A percentile compares a stretch with the other conserved stretches of the same genome.
Evolutionary conservation across 1,284 basidiomycete genomes (phyloP).

Genomic region (Papiliotrema nemorosa): DNA sequence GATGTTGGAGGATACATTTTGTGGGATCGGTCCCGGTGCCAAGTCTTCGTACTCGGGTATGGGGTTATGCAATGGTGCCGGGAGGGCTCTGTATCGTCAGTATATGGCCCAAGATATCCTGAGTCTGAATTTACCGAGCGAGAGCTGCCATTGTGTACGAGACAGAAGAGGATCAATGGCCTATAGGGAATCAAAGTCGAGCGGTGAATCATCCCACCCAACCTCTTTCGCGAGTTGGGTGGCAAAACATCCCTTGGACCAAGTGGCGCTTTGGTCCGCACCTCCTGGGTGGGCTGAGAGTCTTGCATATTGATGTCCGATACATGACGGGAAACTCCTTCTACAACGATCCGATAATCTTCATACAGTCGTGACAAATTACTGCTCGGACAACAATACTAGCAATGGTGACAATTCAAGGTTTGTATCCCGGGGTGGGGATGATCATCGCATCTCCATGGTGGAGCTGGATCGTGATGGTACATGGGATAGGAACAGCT

Average conservation of each 20-base stretch:
- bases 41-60: slow-evolving; percentile 34
- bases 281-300: too few species aligned
- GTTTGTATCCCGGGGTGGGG: neutral
- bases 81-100: slow-evolving; percentile 32
- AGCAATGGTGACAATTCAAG: neutral
- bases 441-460: slow-evolving; percentile 52
- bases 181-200: too few species aligned
- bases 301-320: too few species aligned
- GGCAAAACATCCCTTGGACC: too few species aligned
- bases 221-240: too few species aligned
- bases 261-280: too few species aligned
- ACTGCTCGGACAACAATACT: neutral
- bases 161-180: too few species aligned
- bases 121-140: slow-evolving; percentile 36
- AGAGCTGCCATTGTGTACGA: slow-evolving; percentile 43
- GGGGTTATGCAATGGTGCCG: slow-evolving; percentile 35
- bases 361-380: neutral
- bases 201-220: too few species aligned
- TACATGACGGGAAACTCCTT: too few species aligned
- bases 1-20: slow-evolving; percentile 19
- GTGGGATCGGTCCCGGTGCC: slow-evolving; percentile 15
- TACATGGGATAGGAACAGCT: slow-evolving; percentile 51
- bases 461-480: slow-evolving; percentile 36
- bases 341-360: too few species aligned
- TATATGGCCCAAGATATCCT: neutral